These are phyloP conservation scores for Hyaloscypha bicolor DNA, from an alignment of 495 filamentous ascomycete species.

Conservation along the genomic window DNA sequence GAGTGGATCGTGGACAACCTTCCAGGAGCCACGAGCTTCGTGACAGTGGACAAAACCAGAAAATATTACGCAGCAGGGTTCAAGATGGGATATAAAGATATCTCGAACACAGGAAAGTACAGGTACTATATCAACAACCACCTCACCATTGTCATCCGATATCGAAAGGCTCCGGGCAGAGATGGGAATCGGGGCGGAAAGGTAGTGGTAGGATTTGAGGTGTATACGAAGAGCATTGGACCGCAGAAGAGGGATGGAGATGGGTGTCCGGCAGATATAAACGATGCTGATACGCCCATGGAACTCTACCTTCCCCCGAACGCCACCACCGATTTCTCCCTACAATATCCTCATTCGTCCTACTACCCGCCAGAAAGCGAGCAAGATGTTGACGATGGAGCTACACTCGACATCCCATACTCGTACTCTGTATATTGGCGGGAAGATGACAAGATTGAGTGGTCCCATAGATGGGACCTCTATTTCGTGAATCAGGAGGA, in stretches of 20 bases:
- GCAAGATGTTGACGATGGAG: slow-evolving; percentile 59
- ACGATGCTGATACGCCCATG: slow-evolving; percentile 61
- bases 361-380: slow-evolving; percentile 54
- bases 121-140: slow-evolving; percentile 89
- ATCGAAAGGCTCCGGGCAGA: slow-evolving; percentile 70
- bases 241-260: slow-evolving; percentile 54
- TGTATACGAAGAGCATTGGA: slow-evolving; percentile 86
- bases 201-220: slow-evolving; percentile 89
- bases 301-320: slow-evolving; percentile 70
- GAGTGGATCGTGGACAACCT: slow-evolving; percentile 98
- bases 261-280: slow-evolving; percentile 70
- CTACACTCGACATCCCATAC: slow-evolving; percentile 79
- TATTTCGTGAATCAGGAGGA: slow-evolving; percentile 94
- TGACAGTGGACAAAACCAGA: slow-evolving; percentile 82
- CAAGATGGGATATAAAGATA: slow-evolving; percentile 83
- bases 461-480: slow-evolving; percentile 86
- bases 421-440: slow-evolving; percentile 93
- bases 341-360: slow-evolving; percentile 60
- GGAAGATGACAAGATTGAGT: slow-evolving; percentile 81
- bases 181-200: slow-evolving; percentile 72
- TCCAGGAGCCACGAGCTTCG: slow-evolving; percentile 90
- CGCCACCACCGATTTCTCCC: slow-evolving; percentile 46
- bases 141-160: slow-evolving; percentile 84
- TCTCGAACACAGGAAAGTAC: slow-evolving; percentile 56
- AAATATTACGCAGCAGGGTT: slow-evolving; percentile 97